Evolutionary conservation across 2,329 filamentous ascomycete species (phyloP).

Genomic region (Pyricularia grisea): DNA sequence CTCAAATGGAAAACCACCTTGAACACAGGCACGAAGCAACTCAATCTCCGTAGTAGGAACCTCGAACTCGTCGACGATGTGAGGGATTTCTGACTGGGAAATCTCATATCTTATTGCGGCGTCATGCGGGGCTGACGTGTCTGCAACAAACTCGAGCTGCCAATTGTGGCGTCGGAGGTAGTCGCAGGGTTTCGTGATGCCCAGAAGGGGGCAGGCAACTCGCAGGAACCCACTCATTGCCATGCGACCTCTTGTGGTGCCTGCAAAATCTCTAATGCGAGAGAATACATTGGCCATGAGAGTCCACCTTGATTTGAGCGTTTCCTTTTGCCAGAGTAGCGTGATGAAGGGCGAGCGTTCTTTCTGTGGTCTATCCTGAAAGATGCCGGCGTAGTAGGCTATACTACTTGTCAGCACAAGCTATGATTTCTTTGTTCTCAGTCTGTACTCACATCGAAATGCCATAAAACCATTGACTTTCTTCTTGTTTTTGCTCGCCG

Average conservation of each 20-base stretch:
- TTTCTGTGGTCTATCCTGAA: constrained; percentile 2
- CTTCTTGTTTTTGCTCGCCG: neutral
- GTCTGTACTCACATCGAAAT: neutral
- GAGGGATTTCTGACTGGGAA: neutral
- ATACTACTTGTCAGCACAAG: neutral
- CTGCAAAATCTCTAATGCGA: neutral
- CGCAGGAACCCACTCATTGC: neutral
- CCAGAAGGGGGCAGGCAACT: constrained; percentile 1
- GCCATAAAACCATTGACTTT: constrained; percentile 5
- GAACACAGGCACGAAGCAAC: constrained; percentile 1
- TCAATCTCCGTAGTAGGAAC: constrained; percentile 1
- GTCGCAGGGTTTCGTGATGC: constrained; percentile 2
- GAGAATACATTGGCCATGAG: constrained; percentile 2
- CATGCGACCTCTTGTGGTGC: neutral
- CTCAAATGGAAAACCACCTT: constrained; percentile 2
- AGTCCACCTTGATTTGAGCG: constrained; percentile 1
- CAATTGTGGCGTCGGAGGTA: neutral
- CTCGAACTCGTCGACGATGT: neutral
- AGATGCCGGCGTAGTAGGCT: constrained; percentile 1
- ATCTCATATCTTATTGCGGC: neutral
- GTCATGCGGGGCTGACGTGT: neutral
- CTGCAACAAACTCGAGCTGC: neutral
- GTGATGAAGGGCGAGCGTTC: constrained; percentile 3
- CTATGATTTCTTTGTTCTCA: neutral
- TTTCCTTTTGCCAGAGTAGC: neutral